These are phyloP conservation scores for Hortaea sp. DNA, from an alignment of 2,329 filamentous ascomycete species.

Conservation along the genomic window DNA sequence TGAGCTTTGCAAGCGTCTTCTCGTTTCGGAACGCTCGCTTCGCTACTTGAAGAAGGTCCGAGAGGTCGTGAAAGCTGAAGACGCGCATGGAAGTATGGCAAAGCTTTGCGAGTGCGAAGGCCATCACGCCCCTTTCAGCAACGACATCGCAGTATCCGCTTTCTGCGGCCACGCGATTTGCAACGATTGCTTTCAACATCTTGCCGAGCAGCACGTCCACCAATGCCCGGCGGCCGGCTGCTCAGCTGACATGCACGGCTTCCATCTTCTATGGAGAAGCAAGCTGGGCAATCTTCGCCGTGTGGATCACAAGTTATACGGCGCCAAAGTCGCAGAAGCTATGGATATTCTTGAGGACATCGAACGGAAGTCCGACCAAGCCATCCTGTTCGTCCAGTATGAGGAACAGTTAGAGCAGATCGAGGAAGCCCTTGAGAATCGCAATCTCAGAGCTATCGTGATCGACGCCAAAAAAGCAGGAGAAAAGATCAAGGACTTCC, in stretches of 20 bases:
- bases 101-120: too few species aligned
- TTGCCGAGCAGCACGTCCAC: constrained; percentile 16
- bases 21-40: constrained; percentile 12
- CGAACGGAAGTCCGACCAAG: constrained; percentile 34
- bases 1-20: constrained; percentile 9
- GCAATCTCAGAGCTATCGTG: constrained; percentile 25
- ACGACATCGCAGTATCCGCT: constrained; percentile 29
- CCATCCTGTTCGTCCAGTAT: constrained; percentile 48
- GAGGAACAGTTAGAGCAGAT: constrained; percentile 33
- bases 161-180: constrained; percentile 46
- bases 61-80: background rate
- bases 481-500: constrained; percentile 13
- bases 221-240: constrained; percentile 34
- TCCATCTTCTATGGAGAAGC: constrained; percentile 31
- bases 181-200: constrained; percentile 25
- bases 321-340: constrained; percentile 40
- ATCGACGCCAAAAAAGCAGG: constrained; percentile 23
- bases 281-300: constrained; percentile 26
- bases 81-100: too few species aligned
- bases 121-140: constrained; percentile 1
- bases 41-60: constrained; percentile 15
- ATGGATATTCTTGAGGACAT: constrained; percentile 35
- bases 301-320: constrained; percentile 15
- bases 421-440: constrained; percentile 21
- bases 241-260: constrained; percentile 25